phyloP scores from a whole-genome alignment of 192 early-diverging fungal species.

The Rhizophagus clarus region DNA sequence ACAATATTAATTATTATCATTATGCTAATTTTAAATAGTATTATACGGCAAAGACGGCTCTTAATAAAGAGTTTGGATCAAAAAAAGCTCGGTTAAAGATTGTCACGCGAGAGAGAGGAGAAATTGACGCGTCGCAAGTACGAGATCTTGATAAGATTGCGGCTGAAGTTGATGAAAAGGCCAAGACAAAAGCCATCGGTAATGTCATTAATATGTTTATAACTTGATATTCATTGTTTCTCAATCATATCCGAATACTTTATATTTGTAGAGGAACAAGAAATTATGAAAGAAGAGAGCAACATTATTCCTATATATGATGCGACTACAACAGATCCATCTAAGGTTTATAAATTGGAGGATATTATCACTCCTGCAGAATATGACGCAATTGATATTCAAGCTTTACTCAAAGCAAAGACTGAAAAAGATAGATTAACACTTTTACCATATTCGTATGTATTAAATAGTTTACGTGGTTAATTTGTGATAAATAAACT shows the following conservation, averaged over 20 bases:
- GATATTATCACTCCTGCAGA: constrained; percentile 68
- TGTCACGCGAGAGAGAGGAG: not conserved
- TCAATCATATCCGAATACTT: not conserved
- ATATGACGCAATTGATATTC: constrained; percentile 65
- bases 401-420: constrained; percentile 49
- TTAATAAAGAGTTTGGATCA: constrained; percentile 93
- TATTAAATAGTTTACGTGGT: too few species aligned
- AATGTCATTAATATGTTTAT: constrained; percentile 34
- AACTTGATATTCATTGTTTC: not conserved
- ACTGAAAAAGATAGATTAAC: constrained; percentile 26
- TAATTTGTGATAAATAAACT: not conserved
- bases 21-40: constrained; percentile 42
- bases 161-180: constrained; percentile 36
- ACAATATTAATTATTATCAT: too few species aligned
- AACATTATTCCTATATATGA: constrained; percentile 82
- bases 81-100: constrained; percentile 71
- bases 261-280: constrained; percentile 42
- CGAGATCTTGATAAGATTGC: constrained; percentile 36
- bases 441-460: constrained; percentile 41
- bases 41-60: constrained; percentile 66
- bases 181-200: constrained; percentile 59
- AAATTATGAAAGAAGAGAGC: constrained; percentile 51
- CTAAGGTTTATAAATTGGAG: constrained; percentile 82
- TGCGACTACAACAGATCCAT: constrained; percentile 59
- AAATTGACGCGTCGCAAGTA: constrained; percentile 4